Evolutionary conservation across 2,329 filamentous ascomycete genomes (phyloP), one percentile per base, ranked within the genome.

Genomic region (Aspergillus niger): DNA sequence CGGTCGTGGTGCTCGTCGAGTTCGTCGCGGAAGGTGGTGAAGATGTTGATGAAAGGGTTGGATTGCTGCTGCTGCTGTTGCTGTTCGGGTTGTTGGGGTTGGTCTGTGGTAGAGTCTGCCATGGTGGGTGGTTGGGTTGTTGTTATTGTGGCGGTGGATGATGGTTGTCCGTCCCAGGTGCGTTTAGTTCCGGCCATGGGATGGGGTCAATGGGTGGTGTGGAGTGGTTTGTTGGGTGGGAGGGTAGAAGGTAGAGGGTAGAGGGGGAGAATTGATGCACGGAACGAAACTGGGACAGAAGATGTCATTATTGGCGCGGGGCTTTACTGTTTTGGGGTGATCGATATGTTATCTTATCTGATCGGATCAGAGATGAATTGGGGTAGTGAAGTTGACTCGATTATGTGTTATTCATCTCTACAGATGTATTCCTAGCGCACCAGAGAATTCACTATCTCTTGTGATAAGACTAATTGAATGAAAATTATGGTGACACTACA

Each of bases 1-100:
- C 95, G 89, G 77, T 98, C 95, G 76, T 99, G 91, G 74, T 98
- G 94, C 77, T 95, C 87, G 72, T 99, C 95, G 28, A 99, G 83
- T 77, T 97, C 93, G 70, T 89, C 84, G 55, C 93, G 89, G 75
- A 98, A 97, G 7, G 76, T 80, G 75, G 91, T 89, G 74, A 99
- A 99, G 84, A 98, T 92, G 66, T 88, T 74, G 63, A 82, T 82
- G 59, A 81, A 82, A 3, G 63, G 32, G 10, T 44, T 51, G 38
- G 24, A 55, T 36, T 47, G 28, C 22, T 58, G 57, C 51, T 41
- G 50, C 32, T 15, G 58, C 15, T 55, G 4, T 2, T 22, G 41
- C 28, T 30, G 28, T 30, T 30, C 28, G 28, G 28, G 28, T 30
- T 30, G 28, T 3, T 30, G 28, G 28, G 28, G 10, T 13, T 43